Conservation (phyloP, 495 filamentous ascomycete species). For the Podospora appendiculata region DNA sequence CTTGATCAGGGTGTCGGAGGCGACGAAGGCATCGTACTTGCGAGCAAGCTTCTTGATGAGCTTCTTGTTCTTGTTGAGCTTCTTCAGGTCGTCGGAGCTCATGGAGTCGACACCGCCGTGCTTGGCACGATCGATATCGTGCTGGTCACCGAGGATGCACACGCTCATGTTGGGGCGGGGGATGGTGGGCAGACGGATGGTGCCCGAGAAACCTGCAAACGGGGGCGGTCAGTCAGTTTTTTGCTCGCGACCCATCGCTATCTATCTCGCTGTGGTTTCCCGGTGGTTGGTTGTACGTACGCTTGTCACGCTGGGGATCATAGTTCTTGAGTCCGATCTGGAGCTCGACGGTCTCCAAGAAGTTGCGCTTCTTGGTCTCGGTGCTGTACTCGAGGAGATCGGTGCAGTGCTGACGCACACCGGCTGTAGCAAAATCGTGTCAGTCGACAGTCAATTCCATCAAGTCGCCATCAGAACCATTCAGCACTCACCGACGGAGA, state of each 20-base stretch:
- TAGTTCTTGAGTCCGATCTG: slow-evolving; percentile 99
- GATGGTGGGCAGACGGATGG: slow-evolving; percentile 74
- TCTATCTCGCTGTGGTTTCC: too few relatives aligned
- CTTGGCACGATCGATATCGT: slow-evolving; percentile 99
- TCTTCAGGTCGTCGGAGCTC: slow-evolving; percentile 97
- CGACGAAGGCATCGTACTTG: slow-evolving; percentile 99
- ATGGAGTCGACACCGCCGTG: slow-evolving; percentile 96
- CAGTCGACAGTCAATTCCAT: not conserved
- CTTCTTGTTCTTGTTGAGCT: slow-evolving; percentile 99
- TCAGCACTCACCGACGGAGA: slow-evolving; percentile 51
- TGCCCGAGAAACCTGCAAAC: slow-evolving; percentile 73
- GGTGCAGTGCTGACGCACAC: slow-evolving; percentile 91
- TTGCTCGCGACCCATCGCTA: not conserved
- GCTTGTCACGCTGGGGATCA: slow-evolving; percentile 99
- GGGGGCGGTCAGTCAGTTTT: not conserved
- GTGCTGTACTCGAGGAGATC: slow-evolving; percentile 87
- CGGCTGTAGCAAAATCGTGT: slow-evolving; percentile 49
- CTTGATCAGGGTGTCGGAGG: slow-evolving; percentile 94
- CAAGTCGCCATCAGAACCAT: not conserved
- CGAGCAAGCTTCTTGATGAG: slow-evolving; percentile 99
- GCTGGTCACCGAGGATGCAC: slow-evolving; percentile 98
- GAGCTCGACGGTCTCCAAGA: slow-evolving; percentile 62
- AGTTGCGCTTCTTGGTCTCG: slow-evolving; percentile 99
- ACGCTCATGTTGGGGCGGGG: slow-evolving; percentile 92
- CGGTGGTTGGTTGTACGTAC: slow-evolving; percentile 17